phyloP scores from a whole-genome alignment of 495 filamentous ascomycete genomes.

The Pyrenula massariospora region DNA sequence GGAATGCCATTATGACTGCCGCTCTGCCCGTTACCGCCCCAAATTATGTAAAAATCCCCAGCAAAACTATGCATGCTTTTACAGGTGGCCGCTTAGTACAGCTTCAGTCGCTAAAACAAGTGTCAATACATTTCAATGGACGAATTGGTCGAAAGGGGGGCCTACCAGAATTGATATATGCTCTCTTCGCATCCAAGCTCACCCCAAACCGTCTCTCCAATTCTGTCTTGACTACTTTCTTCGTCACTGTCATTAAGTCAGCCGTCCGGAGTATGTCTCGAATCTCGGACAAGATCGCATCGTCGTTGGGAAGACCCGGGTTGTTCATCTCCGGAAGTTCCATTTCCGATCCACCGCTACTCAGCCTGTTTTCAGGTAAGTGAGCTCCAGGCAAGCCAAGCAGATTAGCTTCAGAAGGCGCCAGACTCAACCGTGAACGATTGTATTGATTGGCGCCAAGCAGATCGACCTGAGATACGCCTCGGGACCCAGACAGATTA shows the following conservation, averaged over 20 bases:
- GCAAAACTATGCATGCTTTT: too few species aligned
- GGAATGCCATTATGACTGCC: too few species aligned
- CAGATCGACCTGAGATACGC: constrained; percentile 65
- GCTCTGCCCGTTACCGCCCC: too few species aligned
- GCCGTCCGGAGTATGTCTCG: constrained; percentile 81
- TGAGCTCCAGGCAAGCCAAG: constrained; percentile 17
- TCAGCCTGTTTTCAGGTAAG: constrained; percentile 1
- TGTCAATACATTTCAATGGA: constrained; percentile 21
- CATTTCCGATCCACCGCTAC: constrained; percentile 32
- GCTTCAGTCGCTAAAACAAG: constrained; percentile 54
- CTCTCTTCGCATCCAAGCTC: constrained; percentile 63
- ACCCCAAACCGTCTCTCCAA: constrained; percentile 82
- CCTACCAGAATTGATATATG: constrained; percentile 91
- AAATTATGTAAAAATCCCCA: too few species aligned
- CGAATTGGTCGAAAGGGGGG: constrained; percentile 5
- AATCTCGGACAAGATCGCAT: constrained; percentile 86
- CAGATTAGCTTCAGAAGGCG: constrained; percentile 62
- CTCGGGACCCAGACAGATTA: constrained; percentile 42
- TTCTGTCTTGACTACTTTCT: constrained; percentile 95
- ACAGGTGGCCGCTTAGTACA: constrained; percentile 58
- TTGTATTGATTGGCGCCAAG: constrained; percentile 21
- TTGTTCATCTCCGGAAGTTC: constrained; percentile 59
- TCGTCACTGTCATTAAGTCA: constrained; percentile 95
- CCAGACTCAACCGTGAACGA: constrained; percentile 64
- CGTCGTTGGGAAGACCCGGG: constrained; percentile 66